Evolutionary conservation across 768 basidiomycete species (phyloP).

Genomic region (Macrolepiota albuminosa): DNA sequence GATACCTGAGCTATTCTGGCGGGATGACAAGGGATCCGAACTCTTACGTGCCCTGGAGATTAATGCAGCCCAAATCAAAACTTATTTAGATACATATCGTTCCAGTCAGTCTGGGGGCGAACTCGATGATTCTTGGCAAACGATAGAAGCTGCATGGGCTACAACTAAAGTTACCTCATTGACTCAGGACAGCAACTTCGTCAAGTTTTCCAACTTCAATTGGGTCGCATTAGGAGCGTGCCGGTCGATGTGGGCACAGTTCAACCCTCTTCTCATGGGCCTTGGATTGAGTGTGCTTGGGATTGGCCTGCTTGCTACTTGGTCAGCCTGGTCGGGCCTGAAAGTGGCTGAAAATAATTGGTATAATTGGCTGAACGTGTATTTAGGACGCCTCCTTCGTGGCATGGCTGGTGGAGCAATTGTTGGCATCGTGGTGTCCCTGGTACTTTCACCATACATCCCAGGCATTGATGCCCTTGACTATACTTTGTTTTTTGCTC

Average conservation of each 20-base stretch:
- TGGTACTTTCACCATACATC: slow-evolving; percentile 27
- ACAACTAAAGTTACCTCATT: slow-evolving; percentile 21
- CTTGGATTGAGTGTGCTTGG: slow-evolving; percentile 64
- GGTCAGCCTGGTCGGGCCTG: slow-evolving; percentile 51
- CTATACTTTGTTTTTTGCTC: slow-evolving; percentile 42
- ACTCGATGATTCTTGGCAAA: slow-evolving; percentile 60
- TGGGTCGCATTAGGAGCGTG: slow-evolving; percentile 64
- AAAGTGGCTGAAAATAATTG: slow-evolving; percentile 31
- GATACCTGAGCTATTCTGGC: slow-evolving; percentile 88
- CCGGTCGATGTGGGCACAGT: slow-evolving; percentile 91
- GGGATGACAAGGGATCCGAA: slow-evolving; percentile 30
- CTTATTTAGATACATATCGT: slow-evolving; percentile 76
- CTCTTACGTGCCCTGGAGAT: slow-evolving; percentile 59
- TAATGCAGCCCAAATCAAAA: slow-evolving; percentile 72
- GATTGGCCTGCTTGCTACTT: slow-evolving; percentile 48
- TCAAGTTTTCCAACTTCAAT: slow-evolving; percentile 48
- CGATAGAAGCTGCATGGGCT: slow-evolving; percentile 44
- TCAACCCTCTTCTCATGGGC: slow-evolving; percentile 74
- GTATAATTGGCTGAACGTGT: slow-evolving; percentile 36
- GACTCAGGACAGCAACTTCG: slow-evolving; percentile 26
- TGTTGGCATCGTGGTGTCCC: slow-evolving; percentile 27
- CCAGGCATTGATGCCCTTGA: slow-evolving; percentile 50
- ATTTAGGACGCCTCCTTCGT: slow-evolving; percentile 26
- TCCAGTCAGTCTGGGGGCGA: slow-evolving; percentile 65
- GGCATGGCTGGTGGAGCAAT: slow-evolving; percentile 35